Percentiles rank a stretch among this genome's conserved stretches.
These are phyloP conservation scores for Suhomyces guaymorum DNA, from an alignment of 1,139 yeast genomes.

Conservation along the genomic window DNA sequence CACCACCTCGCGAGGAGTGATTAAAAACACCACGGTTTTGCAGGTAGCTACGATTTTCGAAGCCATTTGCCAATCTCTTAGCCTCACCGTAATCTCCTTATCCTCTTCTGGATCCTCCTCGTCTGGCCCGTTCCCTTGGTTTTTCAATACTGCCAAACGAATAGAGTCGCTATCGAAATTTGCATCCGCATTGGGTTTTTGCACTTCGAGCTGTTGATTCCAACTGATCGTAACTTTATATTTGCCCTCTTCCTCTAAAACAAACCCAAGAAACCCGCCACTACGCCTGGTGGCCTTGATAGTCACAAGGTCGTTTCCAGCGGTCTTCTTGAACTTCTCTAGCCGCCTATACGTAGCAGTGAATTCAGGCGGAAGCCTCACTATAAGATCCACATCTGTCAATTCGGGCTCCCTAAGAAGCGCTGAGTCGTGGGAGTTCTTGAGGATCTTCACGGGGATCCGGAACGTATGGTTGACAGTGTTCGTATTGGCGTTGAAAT, in stretches of 20 bases:
- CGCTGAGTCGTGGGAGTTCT: slow-evolving; percentile 44
- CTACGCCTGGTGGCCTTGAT: slow-evolving; percentile 35
- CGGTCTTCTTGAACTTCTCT: slow-evolving; percentile 51
- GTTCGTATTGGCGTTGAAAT: slow-evolving; percentile 32
- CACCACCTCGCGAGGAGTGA: slow-evolving; percentile 53
- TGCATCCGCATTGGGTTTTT: slow-evolving; percentile 24
- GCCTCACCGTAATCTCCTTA: slow-evolving; percentile 43
- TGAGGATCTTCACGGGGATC: slow-evolving; percentile 56
- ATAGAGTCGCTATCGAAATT: slow-evolving; percentile 24
- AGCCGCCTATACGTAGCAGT: slow-evolving; percentile 50
- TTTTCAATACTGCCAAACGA: slow-evolving; percentile 19
- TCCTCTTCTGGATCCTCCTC: slow-evolving; percentile 28
- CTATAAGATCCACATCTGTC: slow-evolving; percentile 46
- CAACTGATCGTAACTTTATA: slow-evolving; percentile 56
- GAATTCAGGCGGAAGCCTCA: slow-evolving; percentile 52
- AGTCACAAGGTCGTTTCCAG: slow-evolving; percentile 33
- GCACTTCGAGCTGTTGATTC: slow-evolving; percentile 50
- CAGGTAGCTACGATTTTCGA: slow-evolving; percentile 55
- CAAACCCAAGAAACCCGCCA: slow-evolving; percentile 48
- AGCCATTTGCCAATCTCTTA: slow-evolving; percentile 61
- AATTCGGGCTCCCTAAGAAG: slow-evolving; percentile 51
- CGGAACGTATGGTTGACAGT: slow-evolving; percentile 58
- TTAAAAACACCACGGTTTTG: slow-evolving; percentile 50
- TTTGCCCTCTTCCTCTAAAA: slow-evolving; percentile 55
- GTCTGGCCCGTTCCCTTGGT: slow-evolving; percentile 14